Percentiles rank a stretch among this genome's conserved stretches.
phyloP scores from a whole-genome alignment of 1,284 basidiomycete genomes.

The Naganishia albida region DNA sequence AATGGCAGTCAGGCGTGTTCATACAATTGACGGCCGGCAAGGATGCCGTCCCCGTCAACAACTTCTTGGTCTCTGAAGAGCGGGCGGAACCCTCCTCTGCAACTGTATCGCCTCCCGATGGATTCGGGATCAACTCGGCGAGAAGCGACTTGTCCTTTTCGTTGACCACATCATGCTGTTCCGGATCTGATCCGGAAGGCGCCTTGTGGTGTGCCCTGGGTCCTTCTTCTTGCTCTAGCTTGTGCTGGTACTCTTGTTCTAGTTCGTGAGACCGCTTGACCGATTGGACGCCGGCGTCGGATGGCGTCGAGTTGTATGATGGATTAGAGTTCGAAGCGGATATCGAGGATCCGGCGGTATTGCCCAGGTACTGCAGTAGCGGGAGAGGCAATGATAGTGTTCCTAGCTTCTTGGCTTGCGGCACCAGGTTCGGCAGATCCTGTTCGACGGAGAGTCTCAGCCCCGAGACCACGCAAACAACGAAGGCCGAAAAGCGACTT shows the following conservation, averaged over 20 bases:
- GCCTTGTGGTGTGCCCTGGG: constrained; percentile 4
- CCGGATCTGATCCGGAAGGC: background rate
- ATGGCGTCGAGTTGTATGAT: constrained; percentile 20
- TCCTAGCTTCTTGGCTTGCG: constrained; percentile 40
- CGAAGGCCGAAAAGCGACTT: constrained; percentile 2
- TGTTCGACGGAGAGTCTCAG: too few relatives aligned
- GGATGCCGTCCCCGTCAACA: background rate
- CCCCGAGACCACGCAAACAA: too few relatives aligned
- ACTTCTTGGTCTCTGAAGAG: background rate
- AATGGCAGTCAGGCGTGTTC: constrained; percentile 52
- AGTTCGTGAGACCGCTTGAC: constrained; percentile 11
- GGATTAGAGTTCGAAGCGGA: background rate
- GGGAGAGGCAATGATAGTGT: constrained; percentile 45
- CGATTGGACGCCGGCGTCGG: background rate
- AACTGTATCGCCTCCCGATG: background rate
- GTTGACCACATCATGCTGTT: background rate
- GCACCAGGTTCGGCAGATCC: constrained; percentile 19
- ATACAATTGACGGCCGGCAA: constrained; percentile 45
- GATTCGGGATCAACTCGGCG: constrained; percentile 22
- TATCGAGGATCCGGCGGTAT: background rate
- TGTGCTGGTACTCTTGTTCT: constrained; percentile 1
- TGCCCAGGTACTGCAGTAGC: constrained; percentile 30
- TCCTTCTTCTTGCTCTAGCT: constrained; percentile 13
- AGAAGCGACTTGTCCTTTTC: constrained; percentile 30
- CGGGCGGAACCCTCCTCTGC: background rate